Evolutionary conservation across 2,329 filamentous ascomycete species (phyloP).

Genomic region (Taxawa tesnikishii): DNA sequence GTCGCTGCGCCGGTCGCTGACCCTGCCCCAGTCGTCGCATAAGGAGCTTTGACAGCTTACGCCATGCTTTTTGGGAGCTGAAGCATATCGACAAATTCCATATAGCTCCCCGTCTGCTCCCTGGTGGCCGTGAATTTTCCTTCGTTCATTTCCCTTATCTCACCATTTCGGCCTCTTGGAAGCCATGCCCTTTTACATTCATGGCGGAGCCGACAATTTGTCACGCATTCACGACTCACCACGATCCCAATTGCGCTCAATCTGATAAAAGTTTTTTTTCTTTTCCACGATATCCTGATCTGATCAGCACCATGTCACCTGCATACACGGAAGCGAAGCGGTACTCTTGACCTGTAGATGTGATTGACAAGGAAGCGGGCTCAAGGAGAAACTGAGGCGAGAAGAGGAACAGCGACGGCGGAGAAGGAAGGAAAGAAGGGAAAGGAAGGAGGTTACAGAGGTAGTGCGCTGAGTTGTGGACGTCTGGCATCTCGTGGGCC

Average conservation of each 20-base stretch:
- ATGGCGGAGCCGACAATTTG: conserved; percentile 1
- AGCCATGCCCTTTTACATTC: too few species aligned
- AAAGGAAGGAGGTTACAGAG: conserved; percentile 7
- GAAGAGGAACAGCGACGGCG: not conserved
- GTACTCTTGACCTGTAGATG: not conserved
- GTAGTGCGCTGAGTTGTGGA: not conserved
- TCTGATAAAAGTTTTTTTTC: too few species aligned
- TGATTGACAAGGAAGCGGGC: not conserved
- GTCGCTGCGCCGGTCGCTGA: conserved; percentile 22
- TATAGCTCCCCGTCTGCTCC: too few species aligned
- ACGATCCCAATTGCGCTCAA: too few species aligned
- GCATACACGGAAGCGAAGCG: too few species aligned
- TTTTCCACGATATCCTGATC: too few species aligned
- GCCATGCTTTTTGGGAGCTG: too few species aligned
- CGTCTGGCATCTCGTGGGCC: not conserved
- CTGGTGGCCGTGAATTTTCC: too few species aligned
- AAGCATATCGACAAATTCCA: too few species aligned
- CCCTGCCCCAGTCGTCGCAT: conserved; percentile 32
- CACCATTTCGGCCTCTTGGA: too few species aligned
- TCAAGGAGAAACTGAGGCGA: not conserved
- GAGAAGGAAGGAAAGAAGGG: conserved; percentile 1
- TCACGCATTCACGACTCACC: conserved; percentile 3
- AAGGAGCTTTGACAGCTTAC: too few species aligned
- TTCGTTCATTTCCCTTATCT: conserved; percentile 1
- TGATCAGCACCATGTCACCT: too few species aligned